These are phyloP conservation scores for Quercus rubra DNA, from an alignment of 306 rosid genomes.

Conservation along the genomic window DNA sequence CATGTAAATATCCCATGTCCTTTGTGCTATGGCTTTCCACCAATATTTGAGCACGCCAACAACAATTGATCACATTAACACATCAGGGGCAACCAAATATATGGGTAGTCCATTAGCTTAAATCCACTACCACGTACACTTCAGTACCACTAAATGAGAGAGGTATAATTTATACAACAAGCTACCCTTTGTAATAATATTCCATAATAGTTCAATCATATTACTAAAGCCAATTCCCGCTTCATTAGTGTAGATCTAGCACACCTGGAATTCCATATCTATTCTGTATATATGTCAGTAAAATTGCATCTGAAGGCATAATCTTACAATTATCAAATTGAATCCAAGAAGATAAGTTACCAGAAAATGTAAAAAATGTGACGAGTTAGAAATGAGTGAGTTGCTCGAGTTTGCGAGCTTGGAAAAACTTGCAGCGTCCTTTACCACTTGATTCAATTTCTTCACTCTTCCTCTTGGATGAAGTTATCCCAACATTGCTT, in stretches of 20 bases:
- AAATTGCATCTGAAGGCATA: neutral
- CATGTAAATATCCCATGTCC: too few species aligned
- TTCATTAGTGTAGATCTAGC: neutral
- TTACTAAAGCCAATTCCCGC: neutral
- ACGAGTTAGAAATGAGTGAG: conserved; percentile 42
- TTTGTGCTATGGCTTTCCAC: too few species aligned
- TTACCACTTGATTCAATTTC: conserved; percentile 87
- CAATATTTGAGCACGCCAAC: too few species aligned
- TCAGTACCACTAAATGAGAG: neutral
- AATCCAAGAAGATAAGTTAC: neutral
- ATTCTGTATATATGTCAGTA: neutral
- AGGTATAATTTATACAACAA: neutral
- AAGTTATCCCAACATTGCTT: conserved; percentile 65
- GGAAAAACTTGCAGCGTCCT: conserved; percentile 79
- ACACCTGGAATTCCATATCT: neutral
- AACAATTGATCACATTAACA: too few species aligned
- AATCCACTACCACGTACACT: too few species aligned
- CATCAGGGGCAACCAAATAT: too few species aligned
- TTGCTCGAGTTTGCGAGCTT: conserved; percentile 80
- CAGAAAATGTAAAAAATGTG: neutral
- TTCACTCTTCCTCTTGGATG: conserved; percentile 78
- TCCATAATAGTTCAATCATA: neutral
- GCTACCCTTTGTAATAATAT: neutral
- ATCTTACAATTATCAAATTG: neutral
- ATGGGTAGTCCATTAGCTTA: too few species aligned